Evolutionary conservation across 2,329 filamentous ascomycete species (phyloP).

Genomic region (Ceratocystis colombiana): DNA sequence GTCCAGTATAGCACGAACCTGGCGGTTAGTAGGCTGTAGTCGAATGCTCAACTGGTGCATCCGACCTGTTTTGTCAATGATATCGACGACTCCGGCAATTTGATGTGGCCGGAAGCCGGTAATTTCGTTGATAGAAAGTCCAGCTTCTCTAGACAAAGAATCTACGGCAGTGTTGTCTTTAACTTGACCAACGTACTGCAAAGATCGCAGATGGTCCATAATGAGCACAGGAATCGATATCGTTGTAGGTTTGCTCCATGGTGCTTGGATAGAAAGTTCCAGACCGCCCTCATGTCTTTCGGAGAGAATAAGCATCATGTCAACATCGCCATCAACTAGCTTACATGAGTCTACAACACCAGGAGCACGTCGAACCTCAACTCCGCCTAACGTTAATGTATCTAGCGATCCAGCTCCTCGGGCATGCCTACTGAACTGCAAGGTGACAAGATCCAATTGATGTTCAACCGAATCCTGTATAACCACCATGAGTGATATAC

Average conservation of each 20-base stretch:
- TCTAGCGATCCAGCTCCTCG: conserved; percentile 13
- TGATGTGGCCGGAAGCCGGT: conserved; percentile 50
- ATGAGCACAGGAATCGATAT: conserved; percentile 53
- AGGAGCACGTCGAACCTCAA: conserved; percentile 49
- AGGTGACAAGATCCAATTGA: conserved; percentile 37
- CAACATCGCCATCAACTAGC: conserved; percentile 54
- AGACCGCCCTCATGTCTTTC: conserved; percentile 53
- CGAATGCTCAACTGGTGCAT: conserved; percentile 59
- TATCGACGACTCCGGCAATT: conserved; percentile 52
- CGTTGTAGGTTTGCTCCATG: conserved; percentile 62
- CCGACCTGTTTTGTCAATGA: conserved; percentile 51
- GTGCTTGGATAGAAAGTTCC: conserved; percentile 62
- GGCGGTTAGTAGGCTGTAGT: conserved; percentile 53
- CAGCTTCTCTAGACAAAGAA: conserved; percentile 38
- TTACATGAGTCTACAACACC: conserved; percentile 65
- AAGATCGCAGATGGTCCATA: conserved; percentile 48
- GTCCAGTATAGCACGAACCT: conserved; percentile 51
- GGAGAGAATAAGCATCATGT: conserved; percentile 60
- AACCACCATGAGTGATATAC: conserved; percentile 52
- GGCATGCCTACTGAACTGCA: conserved; percentile 18
- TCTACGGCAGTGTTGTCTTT: conserved; percentile 42
- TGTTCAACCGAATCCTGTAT: conserved; percentile 60
- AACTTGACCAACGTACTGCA: conserved; percentile 46
- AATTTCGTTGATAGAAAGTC: conserved; percentile 40
- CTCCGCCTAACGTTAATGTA: conserved; percentile 29